Evolutionary conservation across 345 rosid species (phyloP).

Genomic region (Rhodamnia argentea): DNA sequence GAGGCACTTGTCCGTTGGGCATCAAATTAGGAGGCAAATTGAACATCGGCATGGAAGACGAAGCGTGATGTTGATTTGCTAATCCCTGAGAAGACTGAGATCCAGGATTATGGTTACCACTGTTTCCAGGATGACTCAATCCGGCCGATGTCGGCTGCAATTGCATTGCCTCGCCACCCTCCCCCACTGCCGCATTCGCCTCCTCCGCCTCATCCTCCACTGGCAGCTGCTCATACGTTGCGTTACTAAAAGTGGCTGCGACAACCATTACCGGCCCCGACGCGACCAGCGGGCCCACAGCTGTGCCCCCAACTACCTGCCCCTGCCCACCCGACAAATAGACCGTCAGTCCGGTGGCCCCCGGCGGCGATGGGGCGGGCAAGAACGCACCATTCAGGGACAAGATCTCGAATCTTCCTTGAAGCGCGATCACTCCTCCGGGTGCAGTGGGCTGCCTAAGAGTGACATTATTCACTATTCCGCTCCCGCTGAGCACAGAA

Average conservation of each 20-base stretch:
- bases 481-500: slow-evolving; percentile 71
- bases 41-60: slow-evolving; percentile 38
- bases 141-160: neutral
- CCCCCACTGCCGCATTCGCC: neutral
- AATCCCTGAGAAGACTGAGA: slow-evolving; percentile 18
- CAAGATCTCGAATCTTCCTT: slow-evolving; percentile 85
- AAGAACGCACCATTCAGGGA: slow-evolving; percentile 71
- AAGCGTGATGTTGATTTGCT: slow-evolving; percentile 3
- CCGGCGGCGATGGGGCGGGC: slow-evolving; percentile 66
- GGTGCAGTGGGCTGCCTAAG: slow-evolving; percentile 74
- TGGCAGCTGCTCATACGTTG: slow-evolving; percentile 73
- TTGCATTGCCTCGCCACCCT: slow-evolving; percentile 14
- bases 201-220: slow-evolving; percentile 43
- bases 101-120: slow-evolving; percentile 1
- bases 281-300: slow-evolving; percentile 54
- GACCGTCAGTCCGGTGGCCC: slow-evolving; percentile 63
- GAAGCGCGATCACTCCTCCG: slow-evolving; percentile 53
- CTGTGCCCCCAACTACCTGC: slow-evolving; percentile 83
- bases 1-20: slow-evolving; percentile 64
- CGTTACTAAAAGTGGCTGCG: slow-evolving; percentile 77
- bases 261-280: slow-evolving; percentile 84
- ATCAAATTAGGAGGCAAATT: slow-evolving; percentile 58
- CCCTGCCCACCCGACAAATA: slow-evolving; percentile 86
- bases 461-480: slow-evolving; percentile 63
- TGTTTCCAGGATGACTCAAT: slow-evolving; percentile 1